phyloP scores from a whole-genome alignment of 805 yeast species.

The Candida corydali region DNA sequence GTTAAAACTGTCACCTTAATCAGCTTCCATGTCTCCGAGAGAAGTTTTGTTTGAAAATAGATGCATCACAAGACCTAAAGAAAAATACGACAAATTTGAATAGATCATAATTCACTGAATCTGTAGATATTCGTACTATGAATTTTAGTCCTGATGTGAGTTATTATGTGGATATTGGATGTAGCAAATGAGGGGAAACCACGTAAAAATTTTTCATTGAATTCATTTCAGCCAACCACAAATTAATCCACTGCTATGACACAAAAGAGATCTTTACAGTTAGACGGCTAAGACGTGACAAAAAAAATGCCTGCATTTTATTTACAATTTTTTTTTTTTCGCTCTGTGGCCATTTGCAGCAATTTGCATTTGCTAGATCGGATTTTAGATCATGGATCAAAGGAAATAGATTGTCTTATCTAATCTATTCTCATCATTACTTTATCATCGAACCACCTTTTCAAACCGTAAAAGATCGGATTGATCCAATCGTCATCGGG shows the following conservation, averaged over 20 bases:
- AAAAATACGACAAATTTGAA: no score
- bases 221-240: conserved; percentile 1
- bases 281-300: no score
- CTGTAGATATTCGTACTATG: no score
- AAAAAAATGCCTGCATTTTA: no score
- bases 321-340: no score
- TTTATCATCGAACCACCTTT: conserved; percentile 41
- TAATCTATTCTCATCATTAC: conserved; percentile 15
- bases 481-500: conserved; percentile 12
- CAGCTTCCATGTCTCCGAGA: neutral
- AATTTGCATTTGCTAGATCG: no score
- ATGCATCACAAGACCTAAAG: no score
- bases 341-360: neutral
- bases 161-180: neutral
- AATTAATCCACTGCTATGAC: neutral
- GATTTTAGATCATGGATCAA: conserved; percentile 6
- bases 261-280: neutral
- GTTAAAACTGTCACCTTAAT: no score
- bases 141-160: no score
- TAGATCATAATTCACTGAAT: no score
- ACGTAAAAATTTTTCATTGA: neutral
- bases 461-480: conserved; percentile 44
- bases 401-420: conserved; percentile 5
- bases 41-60: no score
- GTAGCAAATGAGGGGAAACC: neutral